Base-by-base conservation (phyloP, 2,329 filamentous ascomycete species). In the Alternaria arborescens region DNA sequence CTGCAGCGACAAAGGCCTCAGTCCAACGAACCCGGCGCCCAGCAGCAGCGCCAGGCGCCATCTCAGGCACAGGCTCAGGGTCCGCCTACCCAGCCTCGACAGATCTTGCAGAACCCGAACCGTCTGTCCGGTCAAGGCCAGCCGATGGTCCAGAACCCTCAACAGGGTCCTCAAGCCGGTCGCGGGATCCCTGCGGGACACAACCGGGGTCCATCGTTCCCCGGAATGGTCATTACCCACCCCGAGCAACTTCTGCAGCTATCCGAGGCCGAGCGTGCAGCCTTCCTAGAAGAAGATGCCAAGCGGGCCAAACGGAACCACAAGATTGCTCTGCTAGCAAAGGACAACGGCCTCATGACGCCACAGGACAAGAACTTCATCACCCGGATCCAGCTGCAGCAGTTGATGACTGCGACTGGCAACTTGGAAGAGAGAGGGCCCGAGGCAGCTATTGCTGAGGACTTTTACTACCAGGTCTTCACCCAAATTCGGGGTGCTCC, bases 361-460 rank as follows among this genome's bases (percentile, higher is more conserved):
- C 95, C 95, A 0, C 94, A 98, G 76, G 95, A 99, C 81, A 99
- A 99, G 85, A 99, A 97, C 77, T 99, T 98, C 80, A 97, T 99
- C 68, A 98, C 95, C 5, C 89, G 95, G 18, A 99, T 99, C 67
- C 95, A 99, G 78, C 85, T 99, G 53, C 95, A 99, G 81, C 95
- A 99, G 77, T 86, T 99, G 36, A 92, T 99, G 55, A 89, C 94
- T 11, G 94, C 95, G 8, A 97, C 93, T 24, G 94, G 94, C 10
- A 95, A 93, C 71, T 87, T 93, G 4, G 90, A 90, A 54, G 93
- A 97, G 64, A 86, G 89, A 46, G 91, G 90, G 46, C 88, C 89
- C 0, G 94, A 98, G 74, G 88, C 92, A 36, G 89, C 91, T 7
- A 85, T 98, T 38, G 87, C 89, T 1, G 95, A 99, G 71, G 95